Percentiles rank a stretch among this genome's conserved stretches.
Conservation (phyloP, 768 basidiomycete genomes). For the Mycena latifolia region DNA sequence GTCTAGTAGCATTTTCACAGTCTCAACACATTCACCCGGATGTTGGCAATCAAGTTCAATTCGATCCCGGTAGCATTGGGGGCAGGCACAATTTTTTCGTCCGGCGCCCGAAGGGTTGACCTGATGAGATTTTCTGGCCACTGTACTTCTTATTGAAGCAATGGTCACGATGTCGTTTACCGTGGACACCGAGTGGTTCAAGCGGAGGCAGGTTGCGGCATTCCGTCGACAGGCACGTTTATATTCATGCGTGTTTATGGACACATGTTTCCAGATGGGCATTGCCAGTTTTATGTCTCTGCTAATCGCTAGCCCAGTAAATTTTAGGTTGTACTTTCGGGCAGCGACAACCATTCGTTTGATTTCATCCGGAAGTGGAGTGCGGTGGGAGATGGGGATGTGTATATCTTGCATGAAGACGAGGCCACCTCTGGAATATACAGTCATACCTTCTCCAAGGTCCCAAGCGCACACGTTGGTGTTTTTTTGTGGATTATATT, state of each 20-base stretch:
- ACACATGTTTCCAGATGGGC: slow-evolving; percentile 14
- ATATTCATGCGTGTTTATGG: neutral
- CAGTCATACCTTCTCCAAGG: too few species aligned
- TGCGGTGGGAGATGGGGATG: too few species aligned
- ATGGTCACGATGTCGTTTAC: neutral
- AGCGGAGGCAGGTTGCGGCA: neutral
- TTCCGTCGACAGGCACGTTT: neutral
- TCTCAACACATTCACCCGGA: slow-evolving; percentile 8
- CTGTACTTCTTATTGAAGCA: neutral
- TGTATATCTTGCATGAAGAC: too few species aligned
- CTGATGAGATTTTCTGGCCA: neutral
- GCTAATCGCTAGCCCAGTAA: neutral
- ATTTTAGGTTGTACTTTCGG: slow-evolving; percentile 2
- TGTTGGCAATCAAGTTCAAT: neutral
- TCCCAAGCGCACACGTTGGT: too few species aligned
- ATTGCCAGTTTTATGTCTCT: slow-evolving; percentile 2
- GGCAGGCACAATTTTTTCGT: slow-evolving; percentile 8
- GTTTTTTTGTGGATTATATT: too few species aligned
- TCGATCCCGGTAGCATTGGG: neutral
- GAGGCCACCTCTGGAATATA: too few species aligned
- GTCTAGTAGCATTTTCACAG: neutral
- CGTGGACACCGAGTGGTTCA: neutral
- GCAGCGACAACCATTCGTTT: too few species aligned
- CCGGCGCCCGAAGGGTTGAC: neutral
- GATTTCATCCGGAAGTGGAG: too few species aligned